phyloP scores from a whole-genome alignment of 2,329 filamentous ascomycete species.

The Colletotrichum spaethianum region DNA sequence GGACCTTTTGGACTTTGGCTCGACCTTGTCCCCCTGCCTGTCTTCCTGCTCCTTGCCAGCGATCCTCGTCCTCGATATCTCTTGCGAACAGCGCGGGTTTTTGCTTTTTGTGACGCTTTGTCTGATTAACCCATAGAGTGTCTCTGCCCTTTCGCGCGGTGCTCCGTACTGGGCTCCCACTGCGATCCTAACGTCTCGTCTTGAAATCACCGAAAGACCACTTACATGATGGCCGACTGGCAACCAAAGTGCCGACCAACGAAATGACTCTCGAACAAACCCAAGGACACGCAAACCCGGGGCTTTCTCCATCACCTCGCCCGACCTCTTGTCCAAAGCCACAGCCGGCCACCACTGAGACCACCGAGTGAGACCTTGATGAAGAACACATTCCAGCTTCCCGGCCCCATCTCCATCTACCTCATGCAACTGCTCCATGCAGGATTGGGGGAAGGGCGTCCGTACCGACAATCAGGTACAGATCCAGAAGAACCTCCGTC shows the following conservation, averaged over 20 bases:
- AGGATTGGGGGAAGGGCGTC: not conserved
- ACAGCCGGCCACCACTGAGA: not conserved
- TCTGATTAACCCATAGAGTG: not conserved
- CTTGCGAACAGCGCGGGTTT: not conserved
- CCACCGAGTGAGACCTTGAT: not conserved
- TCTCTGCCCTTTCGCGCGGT: not conserved
- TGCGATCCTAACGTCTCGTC: not conserved
- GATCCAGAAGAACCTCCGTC: slow-evolving; percentile 37
- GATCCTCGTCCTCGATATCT: not conserved
- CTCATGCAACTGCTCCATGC: slow-evolving; percentile 23
- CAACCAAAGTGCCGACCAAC: not conserved
- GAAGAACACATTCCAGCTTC: not conserved
- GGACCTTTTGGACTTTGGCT: not conserved
- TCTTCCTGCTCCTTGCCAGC: not conserved
- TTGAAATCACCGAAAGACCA: not conserved
- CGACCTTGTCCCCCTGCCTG: not conserved
- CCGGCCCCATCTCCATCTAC: not conserved
- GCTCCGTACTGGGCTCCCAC: not conserved
- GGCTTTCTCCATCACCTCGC: not conserved
- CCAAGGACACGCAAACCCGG: not conserved
- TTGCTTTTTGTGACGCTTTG: not conserved
- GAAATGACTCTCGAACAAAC: not conserved
- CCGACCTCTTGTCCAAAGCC: not conserved
- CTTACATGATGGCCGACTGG: not conserved
- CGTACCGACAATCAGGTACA: slow-evolving; percentile 37